These are phyloP conservation scores for Fusarium sp. DNA, from an alignment of 2,329 filamentous ascomycete genomes.

Conservation along the genomic window DNA sequence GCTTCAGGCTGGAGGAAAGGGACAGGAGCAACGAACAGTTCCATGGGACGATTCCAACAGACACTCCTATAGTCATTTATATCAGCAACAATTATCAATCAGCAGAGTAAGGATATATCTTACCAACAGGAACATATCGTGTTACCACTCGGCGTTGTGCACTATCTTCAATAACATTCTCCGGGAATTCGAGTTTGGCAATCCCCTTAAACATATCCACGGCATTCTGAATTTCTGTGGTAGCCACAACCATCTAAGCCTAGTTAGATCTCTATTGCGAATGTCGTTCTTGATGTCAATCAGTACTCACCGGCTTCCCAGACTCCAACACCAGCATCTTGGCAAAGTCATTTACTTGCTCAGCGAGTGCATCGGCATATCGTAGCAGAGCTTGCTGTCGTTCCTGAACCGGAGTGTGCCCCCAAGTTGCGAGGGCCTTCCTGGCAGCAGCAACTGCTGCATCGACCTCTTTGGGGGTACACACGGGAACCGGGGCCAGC, in stretches of 20 bases:
- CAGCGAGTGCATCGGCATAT: slow-evolving; percentile 33
- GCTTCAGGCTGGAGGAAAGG: no score
- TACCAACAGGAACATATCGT: slow-evolving; percentile 22
- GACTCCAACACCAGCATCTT: slow-evolving; percentile 22
- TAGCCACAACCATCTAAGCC: background rate
- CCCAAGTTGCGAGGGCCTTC: slow-evolving; percentile 64
- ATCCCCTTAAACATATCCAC: slow-evolving; percentile 6
- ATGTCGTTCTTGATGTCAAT: background rate
- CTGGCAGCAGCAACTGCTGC: slow-evolving; percentile 64
- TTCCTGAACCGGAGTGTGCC: slow-evolving; percentile 51
- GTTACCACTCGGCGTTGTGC: slow-evolving; percentile 8
- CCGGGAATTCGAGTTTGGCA: slow-evolving; percentile 11
- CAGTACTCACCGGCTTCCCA: slow-evolving; percentile 20
- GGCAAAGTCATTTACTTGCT: slow-evolving; percentile 14
- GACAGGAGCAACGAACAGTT: slow-evolving; percentile 3
- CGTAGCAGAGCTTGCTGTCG: slow-evolving; percentile 46
- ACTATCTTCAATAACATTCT: slow-evolving; percentile 19
- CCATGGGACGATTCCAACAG: slow-evolving; percentile 23
- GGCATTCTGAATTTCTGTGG: background rate
- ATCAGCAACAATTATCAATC: no score
- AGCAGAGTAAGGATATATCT: background rate
- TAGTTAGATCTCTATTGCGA: no score
- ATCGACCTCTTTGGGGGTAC: slow-evolving; percentile 65
- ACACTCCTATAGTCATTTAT: background rate
- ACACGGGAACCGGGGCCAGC: slow-evolving; percentile 66